Conservation (phyloP, 805 yeast species). For the Metschnikowia gruessii region DNA sequence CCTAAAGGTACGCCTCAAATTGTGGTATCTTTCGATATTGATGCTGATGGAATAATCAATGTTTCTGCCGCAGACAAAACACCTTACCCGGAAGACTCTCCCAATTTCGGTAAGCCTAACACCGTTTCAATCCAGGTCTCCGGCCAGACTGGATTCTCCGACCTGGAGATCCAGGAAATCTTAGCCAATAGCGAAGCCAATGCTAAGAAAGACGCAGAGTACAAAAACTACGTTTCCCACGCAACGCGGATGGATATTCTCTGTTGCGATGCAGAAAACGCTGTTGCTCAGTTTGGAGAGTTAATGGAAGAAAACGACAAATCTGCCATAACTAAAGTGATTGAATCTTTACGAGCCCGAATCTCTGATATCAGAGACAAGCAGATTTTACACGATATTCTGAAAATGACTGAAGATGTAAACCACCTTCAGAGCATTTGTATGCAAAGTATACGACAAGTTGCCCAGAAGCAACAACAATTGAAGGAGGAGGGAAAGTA, state of each 20-base stretch:
- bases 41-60: slow-evolving; percentile 72
- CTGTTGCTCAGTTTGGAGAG: slow-evolving; percentile 66
- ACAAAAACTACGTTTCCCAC: slow-evolving; percentile 62
- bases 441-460: slow-evolving; percentile 38
- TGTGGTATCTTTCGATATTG: slow-evolving; percentile 72
- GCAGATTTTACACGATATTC: slow-evolving; percentile 32
- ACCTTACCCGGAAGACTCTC: slow-evolving; percentile 35
- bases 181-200: slow-evolving; percentile 64
- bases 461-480: slow-evolving; percentile 34
- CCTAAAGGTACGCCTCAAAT: slow-evolving; percentile 82
- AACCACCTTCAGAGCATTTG: slow-evolving; percentile 37
- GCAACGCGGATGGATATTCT: slow-evolving; percentile 77
- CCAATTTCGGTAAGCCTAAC: slow-evolving; percentile 45
- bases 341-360: slow-evolving; percentile 26
- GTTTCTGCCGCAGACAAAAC: slow-evolving; percentile 58
- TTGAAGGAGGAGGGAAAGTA: neutral
- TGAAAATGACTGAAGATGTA: slow-evolving; percentile 33
- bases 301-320: slow-evolving; percentile 50
- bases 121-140: slow-evolving; percentile 49
- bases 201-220: slow-evolving; percentile 56
- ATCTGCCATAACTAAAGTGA: slow-evolving; percentile 19
- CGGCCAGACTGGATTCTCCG: slow-evolving; percentile 58
- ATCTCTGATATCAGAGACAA: slow-evolving; percentile 35
- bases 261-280: slow-evolving; percentile 84
- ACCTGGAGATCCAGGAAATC: slow-evolving; percentile 61